Evolutionary conservation across 2,329 filamentous ascomycete species (phyloP).

Genomic region (Sporothrix protearum): DNA sequence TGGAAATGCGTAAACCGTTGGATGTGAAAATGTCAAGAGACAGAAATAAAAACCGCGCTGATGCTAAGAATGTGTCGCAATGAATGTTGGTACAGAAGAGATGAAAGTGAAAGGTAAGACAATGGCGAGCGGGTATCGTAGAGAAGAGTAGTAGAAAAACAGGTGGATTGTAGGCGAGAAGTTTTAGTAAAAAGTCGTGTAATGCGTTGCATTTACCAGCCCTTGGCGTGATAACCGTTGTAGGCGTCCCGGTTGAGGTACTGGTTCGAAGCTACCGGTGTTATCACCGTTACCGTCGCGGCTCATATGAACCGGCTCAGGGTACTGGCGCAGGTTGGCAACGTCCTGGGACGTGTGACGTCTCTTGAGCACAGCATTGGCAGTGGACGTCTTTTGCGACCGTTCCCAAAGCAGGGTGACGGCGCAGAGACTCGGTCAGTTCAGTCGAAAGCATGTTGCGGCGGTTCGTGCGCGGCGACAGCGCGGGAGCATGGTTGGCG

Average conservation of each 20-base stretch:
- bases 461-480: conserved; percentile 87
- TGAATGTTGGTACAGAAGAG: conserved; percentile 10
- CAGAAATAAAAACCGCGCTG: neutral
- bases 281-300: conserved; percentile 48
- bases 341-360: conserved; percentile 88
- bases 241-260: conserved; percentile 78
- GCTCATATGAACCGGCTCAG: conserved; percentile 60
- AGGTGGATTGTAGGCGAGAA: neutral
- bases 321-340: conserved; percentile 79
- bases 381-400: conserved; percentile 86
- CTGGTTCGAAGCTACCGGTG: conserved; percentile 77
- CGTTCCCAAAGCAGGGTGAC: conserved; percentile 92
- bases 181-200: neutral
- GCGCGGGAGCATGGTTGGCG: conserved; percentile 62
- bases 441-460: conserved; percentile 95
- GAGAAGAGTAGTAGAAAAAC: neutral
- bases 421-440: conserved; percentile 85
- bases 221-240: conserved; percentile 78
- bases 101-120: neutral
- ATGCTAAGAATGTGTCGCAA: neutral
- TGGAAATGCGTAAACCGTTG: neutral
- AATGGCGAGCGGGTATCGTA: conserved; percentile 8
- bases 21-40: neutral
- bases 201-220: conserved; percentile 59
- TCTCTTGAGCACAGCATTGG: conserved; percentile 83